Conservation (phyloP, 2,329 filamentous ascomycete genomes). For the Exophiala phaeomuriformis region DNA sequence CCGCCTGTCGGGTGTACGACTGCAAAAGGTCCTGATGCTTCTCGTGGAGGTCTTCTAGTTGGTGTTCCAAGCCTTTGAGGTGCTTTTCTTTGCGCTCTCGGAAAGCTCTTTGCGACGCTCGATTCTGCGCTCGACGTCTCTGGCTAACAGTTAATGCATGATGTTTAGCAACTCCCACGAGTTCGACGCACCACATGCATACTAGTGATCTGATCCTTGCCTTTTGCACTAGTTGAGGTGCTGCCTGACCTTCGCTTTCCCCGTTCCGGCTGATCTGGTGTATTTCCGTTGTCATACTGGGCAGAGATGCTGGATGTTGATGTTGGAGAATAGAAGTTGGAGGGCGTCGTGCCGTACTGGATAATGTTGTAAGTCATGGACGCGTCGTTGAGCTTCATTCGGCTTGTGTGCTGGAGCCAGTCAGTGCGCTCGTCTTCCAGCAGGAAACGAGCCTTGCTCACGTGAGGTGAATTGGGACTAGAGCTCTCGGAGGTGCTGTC, state of each 20-base stretch:
- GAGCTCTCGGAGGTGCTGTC: slow-evolving; percentile 27
- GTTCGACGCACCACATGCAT: slow-evolving; percentile 29
- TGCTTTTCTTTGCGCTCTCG: slow-evolving; percentile 92
- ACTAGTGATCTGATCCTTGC: slow-evolving; percentile 27
- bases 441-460: slow-evolving; percentile 12
- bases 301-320: slow-evolving; percentile 25
- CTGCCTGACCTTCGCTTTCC: slow-evolving; percentile 23
- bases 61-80: slow-evolving; percentile 72
- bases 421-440: neutral
- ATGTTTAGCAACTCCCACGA: neutral
- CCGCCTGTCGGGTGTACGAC: slow-evolving; percentile 30
- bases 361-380: slow-evolving; percentile 25
- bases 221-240: slow-evolving; percentile 20
- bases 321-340: slow-evolving; percentile 19
- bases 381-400: slow-evolving; percentile 20
- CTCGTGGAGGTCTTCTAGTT: slow-evolving; percentile 56
- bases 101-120: slow-evolving; percentile 87
- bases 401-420: slow-evolving; percentile 21
- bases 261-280: slow-evolving; percentile 26
- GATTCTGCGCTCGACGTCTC: slow-evolving; percentile 94
- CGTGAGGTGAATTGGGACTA: slow-evolving; percentile 25
- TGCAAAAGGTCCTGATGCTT: slow-evolving; percentile 31
- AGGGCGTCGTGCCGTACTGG: slow-evolving; percentile 19
- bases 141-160: slow-evolving; percentile 34
- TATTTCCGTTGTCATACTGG: slow-evolving; percentile 26